Evolutionary conservation across 805 yeast species (phyloP).

Genomic region (Schwanniomyces vanrijiae): DNA sequence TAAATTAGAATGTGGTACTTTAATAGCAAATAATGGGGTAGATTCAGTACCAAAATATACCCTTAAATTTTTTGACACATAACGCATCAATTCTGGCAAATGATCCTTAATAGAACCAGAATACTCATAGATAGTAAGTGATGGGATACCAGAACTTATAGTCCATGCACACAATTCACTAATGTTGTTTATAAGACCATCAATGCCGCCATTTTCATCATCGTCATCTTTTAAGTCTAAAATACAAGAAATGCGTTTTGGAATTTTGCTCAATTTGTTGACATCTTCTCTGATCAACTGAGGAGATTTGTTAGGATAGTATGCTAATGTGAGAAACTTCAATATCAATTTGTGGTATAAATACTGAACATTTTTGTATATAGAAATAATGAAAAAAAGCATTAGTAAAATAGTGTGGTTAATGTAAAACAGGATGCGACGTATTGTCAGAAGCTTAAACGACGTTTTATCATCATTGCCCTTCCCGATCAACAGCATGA

Average conservation of each 20-base stretch:
- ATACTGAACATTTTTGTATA: constrained; percentile 53
- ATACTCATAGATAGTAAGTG: constrained; percentile 74
- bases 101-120: constrained; percentile 62
- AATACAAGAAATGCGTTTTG: constrained; percentile 74
- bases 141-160: constrained; percentile 79
- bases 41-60: constrained; percentile 72
- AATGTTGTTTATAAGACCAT: constrained; percentile 73
- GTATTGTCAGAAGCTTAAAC: background rate
- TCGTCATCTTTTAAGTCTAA: constrained; percentile 70
- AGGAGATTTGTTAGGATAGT: constrained; percentile 73
- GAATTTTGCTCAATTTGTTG: constrained; percentile 68
- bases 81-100: constrained; percentile 53
- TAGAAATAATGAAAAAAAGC: constrained; percentile 56
- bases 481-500: background rate
- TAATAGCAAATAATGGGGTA: constrained; percentile 61
- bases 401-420: constrained; percentile 51
- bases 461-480: background rate
- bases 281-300: constrained; percentile 85
- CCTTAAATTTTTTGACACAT: constrained; percentile 58
- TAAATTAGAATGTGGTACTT: constrained; percentile 66
- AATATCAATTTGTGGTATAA: constrained; percentile 53
- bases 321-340: constrained; percentile 59
- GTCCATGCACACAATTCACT: constrained; percentile 86
- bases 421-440: constrained; percentile 15
- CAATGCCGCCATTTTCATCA: constrained; percentile 87